These are phyloP conservation scores for Trametes sanguinea DNA, from an alignment of 768 basidiomycete genomes.

Conservation along the genomic window DNA sequence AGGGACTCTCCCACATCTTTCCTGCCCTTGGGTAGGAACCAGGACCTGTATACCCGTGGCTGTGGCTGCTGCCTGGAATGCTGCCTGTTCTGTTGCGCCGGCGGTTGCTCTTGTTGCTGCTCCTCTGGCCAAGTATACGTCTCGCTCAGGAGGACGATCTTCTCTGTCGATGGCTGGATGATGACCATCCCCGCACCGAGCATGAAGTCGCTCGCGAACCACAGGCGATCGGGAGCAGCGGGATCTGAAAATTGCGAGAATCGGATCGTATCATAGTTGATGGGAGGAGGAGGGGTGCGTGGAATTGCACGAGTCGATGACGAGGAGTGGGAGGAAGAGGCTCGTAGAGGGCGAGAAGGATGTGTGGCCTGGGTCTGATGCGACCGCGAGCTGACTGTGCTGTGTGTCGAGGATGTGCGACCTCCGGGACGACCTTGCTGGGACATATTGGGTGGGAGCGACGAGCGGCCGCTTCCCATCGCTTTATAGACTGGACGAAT, in stretches of 20 bases:
- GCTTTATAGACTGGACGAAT: neutral
- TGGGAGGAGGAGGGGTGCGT: neutral
- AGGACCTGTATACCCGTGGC: conserved; percentile 25
- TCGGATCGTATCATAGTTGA: neutral
- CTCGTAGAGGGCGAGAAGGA: neutral
- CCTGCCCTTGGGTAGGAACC: conserved; percentile 64
- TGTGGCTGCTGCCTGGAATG: too few species aligned
- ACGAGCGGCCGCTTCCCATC: conserved; percentile 5
- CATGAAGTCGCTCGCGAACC: conserved; percentile 53
- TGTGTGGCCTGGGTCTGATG: neutral
- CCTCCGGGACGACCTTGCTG: neutral
- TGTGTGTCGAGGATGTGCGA: neutral
- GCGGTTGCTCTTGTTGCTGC: too few species aligned
- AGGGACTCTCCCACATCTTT: conserved; percentile 68
- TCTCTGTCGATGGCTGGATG: conserved; percentile 56
- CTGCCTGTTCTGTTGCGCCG: too few species aligned
- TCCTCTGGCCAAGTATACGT: conserved; percentile 19
- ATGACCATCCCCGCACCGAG: conserved; percentile 65
- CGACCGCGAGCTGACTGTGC: too few species aligned
- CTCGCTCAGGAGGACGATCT: conserved; percentile 55
- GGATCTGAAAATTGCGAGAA: conserved; percentile 45
- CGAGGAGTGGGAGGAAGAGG: too few species aligned
- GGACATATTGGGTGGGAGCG: neutral
- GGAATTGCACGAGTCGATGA: neutral
- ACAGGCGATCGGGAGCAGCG: conserved; percentile 46